Evolutionary conservation across 75 land plant genomes (phyloP), one percentile per base, ranked within the genome.

Genomic region (Sequoiadendron giganteum): DNA sequence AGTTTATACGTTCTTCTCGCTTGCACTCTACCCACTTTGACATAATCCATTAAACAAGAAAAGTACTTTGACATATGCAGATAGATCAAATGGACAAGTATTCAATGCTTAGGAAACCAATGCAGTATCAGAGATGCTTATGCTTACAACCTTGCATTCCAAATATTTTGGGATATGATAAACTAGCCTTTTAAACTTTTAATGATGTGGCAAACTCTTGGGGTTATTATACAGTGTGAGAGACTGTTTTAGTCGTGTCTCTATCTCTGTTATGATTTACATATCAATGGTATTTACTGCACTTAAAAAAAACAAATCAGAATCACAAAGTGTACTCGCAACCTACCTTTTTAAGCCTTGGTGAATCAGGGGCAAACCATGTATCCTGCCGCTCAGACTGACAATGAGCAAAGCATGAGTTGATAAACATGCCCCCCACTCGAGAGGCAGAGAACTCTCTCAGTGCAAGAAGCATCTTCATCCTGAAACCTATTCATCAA

Each of bases 391-490:
- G 86, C 89, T 94, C 94, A 73, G 95, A 93, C 85, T 97, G 98
- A 86, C 97, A 95, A 87, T 97, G 98, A 88, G 94, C 89, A 87
- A 95, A 95, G 91, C 98, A 95, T n/a, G 96, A 95, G 87, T 97
- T 94, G 82, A 97, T 92, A 45, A 92, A 97, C 93, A 95, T 89
- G 16, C 99, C 99, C 40, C 93, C 93, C 61, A 85, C 84, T 58
- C 84, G 86, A 77, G 93, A 93, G 55, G 83, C 47, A 21, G 85
- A 85, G 81, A 93, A 90, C 8, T 58, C 65, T 42, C 52, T 86
- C 87, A 97, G 73, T 32, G 94, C 96, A 56, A 55, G 65, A 88
- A 97, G 89, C 95, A 95, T 92, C 58, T 95, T 87, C 45, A 75
- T 49, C 87, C 98, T 93, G 84, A 92, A 91, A 55, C 94, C 98